Evolutionary conservation across 1,284 basidiomycete species (phyloP), one percentile per base, ranked within the genome.

Genomic region (Dichomitus squalens): DNA sequence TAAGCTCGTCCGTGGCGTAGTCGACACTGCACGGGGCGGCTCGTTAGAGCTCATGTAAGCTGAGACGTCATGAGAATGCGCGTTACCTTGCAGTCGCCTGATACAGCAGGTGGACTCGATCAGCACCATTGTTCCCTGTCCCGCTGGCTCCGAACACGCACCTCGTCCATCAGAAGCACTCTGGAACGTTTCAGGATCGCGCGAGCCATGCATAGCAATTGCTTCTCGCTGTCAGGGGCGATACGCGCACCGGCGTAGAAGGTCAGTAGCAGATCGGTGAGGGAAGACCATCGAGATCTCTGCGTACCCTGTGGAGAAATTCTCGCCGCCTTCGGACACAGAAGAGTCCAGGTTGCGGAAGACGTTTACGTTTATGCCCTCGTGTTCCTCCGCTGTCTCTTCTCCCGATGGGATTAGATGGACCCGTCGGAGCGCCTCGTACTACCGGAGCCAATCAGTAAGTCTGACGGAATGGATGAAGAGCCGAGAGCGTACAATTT

Each of bases 321-420:
- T 97, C 43, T 96, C 94, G n/a, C 94, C 94, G 1, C 89, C 89
- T 73, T 93, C 92, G 1, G 90, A 90, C 9, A 97, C 93, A 14
- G 85, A 73, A 0, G 90, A 92, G 59, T 94, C 92, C 2, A 98
- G 79, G 70, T 94, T 87, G 33, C 86, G 84, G 84, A 97, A 97
- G 4, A 94, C 86, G 62, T 95, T 95, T 34, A 75, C 80, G 67
- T 96, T 96, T 56, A 93, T 75, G 4, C 71, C 76, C 18, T 79
- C 80, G 8, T 76, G 75, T 18, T 76, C 77, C 40, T 83, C 84
- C 21, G 76, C 80, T 0, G 74, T 23, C 7, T 43, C 73, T 38
- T 83, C 83, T 39, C 77, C 81, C 2, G 84, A 79, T 0, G 87
- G 85, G 53, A 97, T 88, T 29, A 96, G 79, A 68, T 96, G 93